Evolutionary conservation across 495 filamentous ascomycete species (phyloP), one percentile per base, ranked within the genome.

Genomic region (Friedmanniomyces simplex): DNA sequence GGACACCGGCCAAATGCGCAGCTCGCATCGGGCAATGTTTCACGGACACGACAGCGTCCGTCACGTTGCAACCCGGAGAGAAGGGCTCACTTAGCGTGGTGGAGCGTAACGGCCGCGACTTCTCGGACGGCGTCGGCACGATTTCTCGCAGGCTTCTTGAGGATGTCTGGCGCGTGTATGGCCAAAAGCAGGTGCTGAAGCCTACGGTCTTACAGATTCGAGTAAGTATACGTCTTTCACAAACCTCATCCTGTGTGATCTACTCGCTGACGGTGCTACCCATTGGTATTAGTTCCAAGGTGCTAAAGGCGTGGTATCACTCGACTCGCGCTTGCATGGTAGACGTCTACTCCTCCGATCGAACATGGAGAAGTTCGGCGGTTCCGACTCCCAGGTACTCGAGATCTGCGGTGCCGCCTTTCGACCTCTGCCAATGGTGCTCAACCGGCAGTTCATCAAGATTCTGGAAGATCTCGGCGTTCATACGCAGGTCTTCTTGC

Each of bases 21-120:
- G 88, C 89, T 0, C 74, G 88, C 30, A 90, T 93, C 36, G 89
- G 89, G 0, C 89, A 93, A 63, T 82, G 86, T 0, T 93, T 93
- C 52, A 86, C 87, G 0, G 85, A 93, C 56, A 93, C 89, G 0
- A 18, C 68, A 71, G 71, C 77, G 10, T 42, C 59, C 39, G 48
- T 0, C 61, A 74, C 6, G 39, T 66, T 46, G 14, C 52, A 0
- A 83, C 77, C 50, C 59, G 71, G 57, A 60, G 71, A 57, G 58
- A 64, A 28, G 67, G 12, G 11, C 12, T 32, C 24, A 69, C 41
- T 52, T 21, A 30, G n/a, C 48, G 61, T 51, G 30, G 55, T 71
- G 3, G 59, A 63, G 50, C 39, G 63, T 20, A 66, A 67, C 45
- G 70, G 54, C 8, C 72, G 84, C n/a, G 74, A 79, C 0, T 91